Base-by-base conservation (phyloP, 2,329 filamentous ascomycete species). In the Alternaria hordeiaustralica region DNA sequence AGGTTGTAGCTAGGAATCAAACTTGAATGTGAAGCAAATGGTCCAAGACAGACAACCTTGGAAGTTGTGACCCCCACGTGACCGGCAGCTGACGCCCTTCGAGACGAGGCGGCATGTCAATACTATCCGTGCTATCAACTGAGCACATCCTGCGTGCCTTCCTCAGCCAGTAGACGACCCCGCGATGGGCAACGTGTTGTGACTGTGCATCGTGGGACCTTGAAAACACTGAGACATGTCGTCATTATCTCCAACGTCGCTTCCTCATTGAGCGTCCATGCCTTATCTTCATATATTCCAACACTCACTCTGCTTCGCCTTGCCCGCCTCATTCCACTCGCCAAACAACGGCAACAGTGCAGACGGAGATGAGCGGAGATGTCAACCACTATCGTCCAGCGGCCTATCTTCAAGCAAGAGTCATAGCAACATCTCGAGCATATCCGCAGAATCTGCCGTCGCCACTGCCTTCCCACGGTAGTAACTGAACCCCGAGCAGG, bases 101-200 rank as follows among this genome's bases (percentile, higher is more conserved):
- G 49, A 51, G 12, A 51, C 43, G 43, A 45, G 20, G 20, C 58
- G 28, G 45, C 45, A 41, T 41, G 25, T 51, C 58, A 33, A 33
- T 25, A 23, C 36, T 21, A 53, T 41, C 20, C 26, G 25, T 36
- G 20, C 21, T 50, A 50, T 30, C 25, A 30, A 18, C 28, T 50
- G 47, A 30, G 47, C 47, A 50, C n/a, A n/a, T 6, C 47, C 23
- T 20, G 20, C 41, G 43, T 47, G 26, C 43, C 20, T 57, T 47
- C 26, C 43, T 33, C 46, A 50, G 15, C n/a, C 46, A 50, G 28
- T 41, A 7, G 4, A 23, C 21, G 58, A 57, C 36, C 59, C 45
- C 53, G 45, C 58, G 49, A 23, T 21, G 21, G 33, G 11, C 45
- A 60, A 55, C 41, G 45, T 57, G 33, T 61, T 26, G 45, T 47